Evolutionary conservation across 768 basidiomycete genomes (phyloP).

Genomic region (Cyathus striatus): DNA sequence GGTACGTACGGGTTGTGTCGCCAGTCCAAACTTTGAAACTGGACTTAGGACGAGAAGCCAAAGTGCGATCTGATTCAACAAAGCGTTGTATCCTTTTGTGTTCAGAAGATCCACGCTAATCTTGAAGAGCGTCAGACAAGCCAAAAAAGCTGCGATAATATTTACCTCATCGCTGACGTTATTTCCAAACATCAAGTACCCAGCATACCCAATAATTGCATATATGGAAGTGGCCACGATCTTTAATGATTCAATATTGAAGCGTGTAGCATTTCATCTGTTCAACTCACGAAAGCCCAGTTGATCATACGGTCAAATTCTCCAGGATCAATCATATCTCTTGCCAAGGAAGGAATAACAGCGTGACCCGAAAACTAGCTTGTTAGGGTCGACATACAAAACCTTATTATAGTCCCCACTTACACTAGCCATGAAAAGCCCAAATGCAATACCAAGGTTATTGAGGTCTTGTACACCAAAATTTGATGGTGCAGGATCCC

Average conservation of each 20-base stretch:
- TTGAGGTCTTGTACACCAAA: conserved; percentile 44
- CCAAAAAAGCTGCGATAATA: not conserved
- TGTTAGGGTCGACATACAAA: too few species aligned
- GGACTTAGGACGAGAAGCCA: conserved; percentile 86
- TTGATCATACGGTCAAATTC: conserved; percentile 82
- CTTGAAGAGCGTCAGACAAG: conserved; percentile 26
- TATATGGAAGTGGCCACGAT: conserved; percentile 58
- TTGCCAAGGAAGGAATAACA: conserved; percentile 83
- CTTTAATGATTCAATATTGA: conserved; percentile 22
- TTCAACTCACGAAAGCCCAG: conserved; percentile 69
- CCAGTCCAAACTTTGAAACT: conserved; percentile 85
- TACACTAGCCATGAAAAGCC: conserved; percentile 90
- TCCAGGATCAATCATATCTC: conserved; percentile 83
- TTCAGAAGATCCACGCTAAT: conserved; percentile 79
- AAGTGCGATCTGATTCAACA: conserved; percentile 67
- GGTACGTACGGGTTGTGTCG: conserved; percentile 68
- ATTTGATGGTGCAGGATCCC: conserved; percentile 67
- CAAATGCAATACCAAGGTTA: conserved; percentile 76
- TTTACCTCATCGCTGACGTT: conserved; percentile 75
- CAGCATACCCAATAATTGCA: conserved; percentile 67
- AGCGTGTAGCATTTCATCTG: too few species aligned
- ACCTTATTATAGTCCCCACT: conserved; percentile 16
- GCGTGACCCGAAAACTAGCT: conserved; percentile 92
- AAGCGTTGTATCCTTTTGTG: conserved; percentile 66
- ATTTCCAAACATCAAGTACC: conserved; percentile 90